These are phyloP conservation scores for Yamadazyma oceani DNA, from an alignment of 1,139 yeast genomes.

Conservation along the genomic window DNA sequence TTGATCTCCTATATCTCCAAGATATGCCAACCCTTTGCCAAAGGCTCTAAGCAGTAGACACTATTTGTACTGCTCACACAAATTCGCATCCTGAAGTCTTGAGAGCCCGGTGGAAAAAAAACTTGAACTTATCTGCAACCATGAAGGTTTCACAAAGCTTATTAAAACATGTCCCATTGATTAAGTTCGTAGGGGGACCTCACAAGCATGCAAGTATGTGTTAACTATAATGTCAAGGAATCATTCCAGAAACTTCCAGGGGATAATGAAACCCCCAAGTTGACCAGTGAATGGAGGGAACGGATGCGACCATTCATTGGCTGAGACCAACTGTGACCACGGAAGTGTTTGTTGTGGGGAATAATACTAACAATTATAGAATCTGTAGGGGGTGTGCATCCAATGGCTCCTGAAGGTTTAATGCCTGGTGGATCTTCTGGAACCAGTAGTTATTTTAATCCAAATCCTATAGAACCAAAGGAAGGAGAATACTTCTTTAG, in stretches of 20 bases:
- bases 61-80: no score
- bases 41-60: no score
- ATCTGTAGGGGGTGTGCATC: constrained; percentile 36
- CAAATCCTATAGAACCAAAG: constrained; percentile 39
- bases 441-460: constrained; percentile 20
- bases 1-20: no score
- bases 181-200: constrained; percentile 63
- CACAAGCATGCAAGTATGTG: constrained; percentile 52
- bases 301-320: no score
- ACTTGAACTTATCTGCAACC: constrained; percentile 6
- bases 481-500: constrained; percentile 58
- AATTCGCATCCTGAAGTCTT: no score
- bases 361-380: constrained; percentile 13
- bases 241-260: no score
- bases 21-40: no score
- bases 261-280: no score
- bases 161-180: constrained; percentile 51
- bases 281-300: no score
- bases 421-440: constrained; percentile 36
- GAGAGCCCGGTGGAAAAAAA: no score
- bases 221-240: not conserved
- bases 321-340: no score
- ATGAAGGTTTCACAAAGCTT: constrained; percentile 35
- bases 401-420: constrained; percentile 53
- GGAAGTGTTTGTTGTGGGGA: no score